These are phyloP conservation scores for Fremontodendron californicum DNA, from an alignment of 345 rosid genomes.

Conservation along the genomic window DNA sequence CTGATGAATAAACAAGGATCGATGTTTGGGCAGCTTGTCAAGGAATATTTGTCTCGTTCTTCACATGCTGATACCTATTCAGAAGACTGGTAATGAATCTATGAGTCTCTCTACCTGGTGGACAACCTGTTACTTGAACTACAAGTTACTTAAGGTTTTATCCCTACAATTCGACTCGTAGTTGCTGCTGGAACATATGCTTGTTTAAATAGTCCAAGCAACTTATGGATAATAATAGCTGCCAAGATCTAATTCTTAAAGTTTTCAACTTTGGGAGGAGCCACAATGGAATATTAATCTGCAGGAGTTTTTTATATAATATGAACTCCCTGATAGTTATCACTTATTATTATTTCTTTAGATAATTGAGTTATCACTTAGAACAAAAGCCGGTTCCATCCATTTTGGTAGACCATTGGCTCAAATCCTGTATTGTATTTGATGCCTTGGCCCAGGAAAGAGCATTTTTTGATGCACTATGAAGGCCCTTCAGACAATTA, in stretches of 20 bases:
- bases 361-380: too few species aligned
- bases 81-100: not conserved
- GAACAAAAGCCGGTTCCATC: too few species aligned
- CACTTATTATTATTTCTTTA: too few species aligned
- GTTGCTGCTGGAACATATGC: not conserved
- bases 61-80: not conserved
- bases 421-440: too few species aligned
- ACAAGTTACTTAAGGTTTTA: not conserved
- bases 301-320: not conserved
- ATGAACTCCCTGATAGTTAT: not conserved
- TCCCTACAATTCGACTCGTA: not conserved
- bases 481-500: too few species aligned
- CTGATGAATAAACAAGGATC: conserved; percentile 35
- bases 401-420: too few species aligned
- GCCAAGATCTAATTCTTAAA: not conserved
- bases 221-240: not conserved
- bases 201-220: not conserved
- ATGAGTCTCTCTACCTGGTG: not conserved
- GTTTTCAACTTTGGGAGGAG: too few species aligned
- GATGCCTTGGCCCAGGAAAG: too few species aligned
- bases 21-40: conserved; percentile 39
- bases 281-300: not conserved
- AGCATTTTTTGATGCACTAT: too few species aligned
- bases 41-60: conserved; percentile 26
- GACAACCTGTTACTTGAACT: not conserved